These are phyloP conservation scores for Balansia obtecta DNA, from an alignment of 2,329 filamentous ascomycete species.

Conservation along the genomic window DNA sequence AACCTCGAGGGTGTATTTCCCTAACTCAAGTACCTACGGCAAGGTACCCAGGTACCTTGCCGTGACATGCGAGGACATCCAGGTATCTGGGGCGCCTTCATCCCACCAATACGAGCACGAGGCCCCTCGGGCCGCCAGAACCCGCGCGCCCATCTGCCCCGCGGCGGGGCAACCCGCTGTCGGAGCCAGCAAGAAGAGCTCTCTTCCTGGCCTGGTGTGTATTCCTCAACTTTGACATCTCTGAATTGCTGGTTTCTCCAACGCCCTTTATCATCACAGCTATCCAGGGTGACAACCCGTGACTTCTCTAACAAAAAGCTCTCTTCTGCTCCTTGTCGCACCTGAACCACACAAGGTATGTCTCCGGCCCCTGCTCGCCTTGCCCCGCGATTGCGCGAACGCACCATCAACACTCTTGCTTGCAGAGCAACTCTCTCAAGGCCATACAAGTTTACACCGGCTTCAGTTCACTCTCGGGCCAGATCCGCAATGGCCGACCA, in stretches of 20 bases:
- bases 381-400: conserved; percentile 7
- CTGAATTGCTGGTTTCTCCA: neutral
- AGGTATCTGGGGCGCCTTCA: neutral
- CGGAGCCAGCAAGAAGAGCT: neutral
- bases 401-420: conserved; percentile 3
- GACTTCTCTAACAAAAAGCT: neutral
- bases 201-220: neutral
- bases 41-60: neutral
- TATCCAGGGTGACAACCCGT: neutral
- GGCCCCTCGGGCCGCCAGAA: too few relatives aligned
- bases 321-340: neutral
- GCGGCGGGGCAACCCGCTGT: conserved; percentile 5
- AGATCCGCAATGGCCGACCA: conserved; percentile 34
- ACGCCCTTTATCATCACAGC: neutral
- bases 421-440: conserved; percentile 4
- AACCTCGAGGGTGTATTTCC: too few relatives aligned
- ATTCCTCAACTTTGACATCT: neutral
- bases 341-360: conserved; percentile 13
- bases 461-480: conserved; percentile 16
- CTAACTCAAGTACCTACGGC: neutral
- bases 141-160: conserved; percentile 5
- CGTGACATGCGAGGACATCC: neutral
- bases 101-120: too few relatives aligned
- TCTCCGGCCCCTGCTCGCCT: conserved; percentile 11
- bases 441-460: conserved; percentile 19